Percentiles rank a stretch among this genome's conserved stretches.
Conservation (phyloP, 257 asterid species). For the Gardenia jasminoides region DNA sequence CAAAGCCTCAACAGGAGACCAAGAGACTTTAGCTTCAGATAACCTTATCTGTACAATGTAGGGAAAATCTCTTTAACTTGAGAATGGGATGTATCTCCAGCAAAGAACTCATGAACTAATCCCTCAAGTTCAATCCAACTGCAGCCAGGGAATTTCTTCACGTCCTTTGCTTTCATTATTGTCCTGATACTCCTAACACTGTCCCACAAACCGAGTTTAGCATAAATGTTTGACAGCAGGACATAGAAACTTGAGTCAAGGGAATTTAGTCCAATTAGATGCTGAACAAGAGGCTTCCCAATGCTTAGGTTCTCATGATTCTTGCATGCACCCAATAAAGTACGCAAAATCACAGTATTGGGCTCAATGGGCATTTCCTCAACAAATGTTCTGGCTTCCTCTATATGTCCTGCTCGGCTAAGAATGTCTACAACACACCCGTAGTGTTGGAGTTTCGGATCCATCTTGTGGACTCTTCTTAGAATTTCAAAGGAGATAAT, state of each 20-base stretch:
- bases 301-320: slow-evolving; percentile 47
- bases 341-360: slow-evolving; percentile 65
- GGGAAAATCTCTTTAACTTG: slow-evolving; percentile 36
- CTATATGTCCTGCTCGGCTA: slow-evolving; percentile 63
- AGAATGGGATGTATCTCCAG: slow-evolving; percentile 49
- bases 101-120: slow-evolving; percentile 69
- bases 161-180: slow-evolving; percentile 58
- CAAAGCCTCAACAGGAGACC: no score
- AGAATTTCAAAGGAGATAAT: slow-evolving; percentile 65
- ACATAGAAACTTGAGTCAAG: slow-evolving; percentile 61
- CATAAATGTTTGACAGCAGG: slow-evolving; percentile 72
- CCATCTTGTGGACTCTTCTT: slow-evolving; percentile 59
- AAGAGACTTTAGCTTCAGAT: neutral
- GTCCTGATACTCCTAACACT: slow-evolving; percentile 51
- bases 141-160: slow-evolving; percentile 69
- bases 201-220: slow-evolving; percentile 71
- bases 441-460: slow-evolving; percentile 71
- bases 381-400: slow-evolving; percentile 60
- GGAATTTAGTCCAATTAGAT: slow-evolving; percentile 42
- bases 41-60: slow-evolving; percentile 24
- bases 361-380: slow-evolving; percentile 73
- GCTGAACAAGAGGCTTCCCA: slow-evolving; percentile 60
- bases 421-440: slow-evolving; percentile 87
- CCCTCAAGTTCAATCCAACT: slow-evolving; percentile 88
- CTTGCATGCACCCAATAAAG: slow-evolving; percentile 64